Evolutionary conservation across 2,329 filamentous ascomycete genomes (phyloP).

Genomic region (Magnaporthiopsis incrustans): DNA sequence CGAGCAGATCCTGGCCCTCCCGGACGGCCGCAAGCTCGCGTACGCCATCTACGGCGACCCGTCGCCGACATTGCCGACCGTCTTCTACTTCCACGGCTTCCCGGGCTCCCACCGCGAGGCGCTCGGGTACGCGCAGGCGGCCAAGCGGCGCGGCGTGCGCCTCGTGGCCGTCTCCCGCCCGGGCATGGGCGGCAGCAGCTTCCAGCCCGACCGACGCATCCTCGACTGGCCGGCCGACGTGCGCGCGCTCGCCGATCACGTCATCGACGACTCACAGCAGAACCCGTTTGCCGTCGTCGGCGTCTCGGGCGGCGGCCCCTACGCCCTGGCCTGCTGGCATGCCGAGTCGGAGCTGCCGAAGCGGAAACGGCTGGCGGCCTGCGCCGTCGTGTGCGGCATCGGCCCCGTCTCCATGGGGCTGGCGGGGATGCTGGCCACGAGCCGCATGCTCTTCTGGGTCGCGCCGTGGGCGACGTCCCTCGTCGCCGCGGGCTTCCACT

Average conservation of each 20-base stretch:
- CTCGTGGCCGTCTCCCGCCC: slow-evolving; percentile 32
- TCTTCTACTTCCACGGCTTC: slow-evolving; percentile 35
- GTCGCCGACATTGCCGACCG: slow-evolving; percentile 11
- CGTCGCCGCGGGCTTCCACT: slow-evolving; percentile 11
- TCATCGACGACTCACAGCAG: slow-evolving; percentile 9
- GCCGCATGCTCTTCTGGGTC: slow-evolving; percentile 12
- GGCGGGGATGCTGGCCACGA: slow-evolving; percentile 15
- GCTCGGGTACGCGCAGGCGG: slow-evolving; percentile 17
- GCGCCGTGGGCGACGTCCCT: slow-evolving; percentile 13
- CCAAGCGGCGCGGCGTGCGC: slow-evolving; percentile 19
- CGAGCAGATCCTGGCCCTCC: slow-evolving; percentile 24
- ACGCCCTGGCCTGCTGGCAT: slow-evolving; percentile 23
- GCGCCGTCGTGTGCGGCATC: slow-evolving; percentile 10
- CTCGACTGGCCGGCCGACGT: slow-evolving; percentile 28
- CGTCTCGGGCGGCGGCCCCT: slow-evolving; percentile 27
- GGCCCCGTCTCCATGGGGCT: slow-evolving; percentile 15
- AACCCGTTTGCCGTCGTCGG: slow-evolving; percentile 25
- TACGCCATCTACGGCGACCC: slow-evolving; percentile 34
- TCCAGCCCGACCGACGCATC: slow-evolving; percentile 22
- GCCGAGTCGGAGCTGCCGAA: too few relatives aligned
- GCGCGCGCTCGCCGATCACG: slow-evolving; percentile 18
- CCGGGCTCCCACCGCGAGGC: slow-evolving; percentile 32
- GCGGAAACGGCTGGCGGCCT: slow-evolving; percentile 20
- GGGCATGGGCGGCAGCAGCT: slow-evolving; percentile 32
- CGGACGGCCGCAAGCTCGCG: slow-evolving; percentile 31